These are phyloP conservation scores for Saturnispora sekii DNA, from an alignment of 805 yeast genomes.

Conservation along the genomic window DNA sequence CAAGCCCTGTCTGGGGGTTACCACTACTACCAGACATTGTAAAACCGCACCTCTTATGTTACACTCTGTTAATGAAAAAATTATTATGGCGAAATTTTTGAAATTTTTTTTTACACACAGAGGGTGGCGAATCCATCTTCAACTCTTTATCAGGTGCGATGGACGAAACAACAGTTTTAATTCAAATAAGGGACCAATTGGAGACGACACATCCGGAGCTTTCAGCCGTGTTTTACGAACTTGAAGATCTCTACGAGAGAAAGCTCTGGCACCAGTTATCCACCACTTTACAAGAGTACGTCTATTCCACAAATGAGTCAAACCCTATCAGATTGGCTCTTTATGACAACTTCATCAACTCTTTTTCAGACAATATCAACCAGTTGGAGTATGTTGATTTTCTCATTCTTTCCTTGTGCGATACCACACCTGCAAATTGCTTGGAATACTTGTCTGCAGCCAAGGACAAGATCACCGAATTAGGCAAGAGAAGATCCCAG, in stretches of 20 bases:
- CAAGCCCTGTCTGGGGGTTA: constrained; percentile 10
- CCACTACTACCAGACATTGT: no score
- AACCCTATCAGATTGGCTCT: constrained; percentile 51
- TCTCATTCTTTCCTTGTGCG: constrained; percentile 42
- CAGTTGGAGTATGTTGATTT: constrained; percentile 73
- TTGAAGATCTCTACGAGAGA: constrained; percentile 81
- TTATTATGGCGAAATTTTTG: neutral
- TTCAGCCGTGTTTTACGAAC: constrained; percentile 47
- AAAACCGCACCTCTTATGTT: no score
- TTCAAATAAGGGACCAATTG: constrained; percentile 54
- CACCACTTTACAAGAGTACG: constrained; percentile 42
- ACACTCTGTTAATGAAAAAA: neutral
- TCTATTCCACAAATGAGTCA: constrained; percentile 49
- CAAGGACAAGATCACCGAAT: constrained; percentile 36
- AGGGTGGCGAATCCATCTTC: no score
- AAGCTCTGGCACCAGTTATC: constrained; percentile 95
- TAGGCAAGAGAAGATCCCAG: constrained; percentile 26
- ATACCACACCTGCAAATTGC: constrained; percentile 36
- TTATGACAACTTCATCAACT: constrained; percentile 59
- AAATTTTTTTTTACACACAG: neutral
- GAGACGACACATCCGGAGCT: constrained; percentile 42
- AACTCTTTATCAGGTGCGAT: neutral
- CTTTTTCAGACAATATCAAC: constrained; percentile 63
- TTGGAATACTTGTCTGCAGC: constrained; percentile 38
- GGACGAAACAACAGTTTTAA: constrained; percentile 40